Evolutionary conservation across 2,329 filamentous ascomycete genomes (phyloP).

Genomic region (Fusarium tjaetaba): DNA sequence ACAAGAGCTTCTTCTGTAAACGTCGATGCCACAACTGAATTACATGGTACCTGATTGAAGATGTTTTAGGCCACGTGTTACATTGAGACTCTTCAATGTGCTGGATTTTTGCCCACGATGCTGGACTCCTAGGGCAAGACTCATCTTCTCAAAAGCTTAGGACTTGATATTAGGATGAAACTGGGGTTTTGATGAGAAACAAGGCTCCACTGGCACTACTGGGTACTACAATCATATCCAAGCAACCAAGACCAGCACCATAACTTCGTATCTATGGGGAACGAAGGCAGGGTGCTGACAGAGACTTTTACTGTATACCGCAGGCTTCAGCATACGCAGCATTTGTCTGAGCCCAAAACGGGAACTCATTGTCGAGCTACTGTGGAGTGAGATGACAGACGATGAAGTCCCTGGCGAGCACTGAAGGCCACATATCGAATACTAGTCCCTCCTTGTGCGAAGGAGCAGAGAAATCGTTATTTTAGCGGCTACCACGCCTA

Average conservation of each 20-base stretch:
- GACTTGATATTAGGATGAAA: neutral
- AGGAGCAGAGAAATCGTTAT: neutral
- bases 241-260: neutral
- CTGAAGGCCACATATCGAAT: neutral
- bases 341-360: neutral
- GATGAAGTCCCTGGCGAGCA: neutral
- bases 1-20: neutral
- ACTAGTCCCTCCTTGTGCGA: neutral
- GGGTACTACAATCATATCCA: neutral
- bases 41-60: neutral
- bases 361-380: neutral
- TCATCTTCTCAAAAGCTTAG: neutral
- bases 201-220: neutral
- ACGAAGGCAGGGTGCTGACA: neutral
- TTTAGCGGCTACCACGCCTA: neutral
- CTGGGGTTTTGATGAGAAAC: neutral
- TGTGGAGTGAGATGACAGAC: neutral
- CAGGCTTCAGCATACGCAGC: neutral
- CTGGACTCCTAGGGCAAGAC: neutral
- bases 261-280: neutral
- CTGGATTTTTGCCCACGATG: neutral
- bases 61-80: constrained; percentile 14
- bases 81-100: neutral
- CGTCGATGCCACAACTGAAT: neutral
- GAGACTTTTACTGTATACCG: neutral